phyloP scores from a whole-genome alignment of 1,284 basidiomycete species.

The Leccinum variabile region DNA sequence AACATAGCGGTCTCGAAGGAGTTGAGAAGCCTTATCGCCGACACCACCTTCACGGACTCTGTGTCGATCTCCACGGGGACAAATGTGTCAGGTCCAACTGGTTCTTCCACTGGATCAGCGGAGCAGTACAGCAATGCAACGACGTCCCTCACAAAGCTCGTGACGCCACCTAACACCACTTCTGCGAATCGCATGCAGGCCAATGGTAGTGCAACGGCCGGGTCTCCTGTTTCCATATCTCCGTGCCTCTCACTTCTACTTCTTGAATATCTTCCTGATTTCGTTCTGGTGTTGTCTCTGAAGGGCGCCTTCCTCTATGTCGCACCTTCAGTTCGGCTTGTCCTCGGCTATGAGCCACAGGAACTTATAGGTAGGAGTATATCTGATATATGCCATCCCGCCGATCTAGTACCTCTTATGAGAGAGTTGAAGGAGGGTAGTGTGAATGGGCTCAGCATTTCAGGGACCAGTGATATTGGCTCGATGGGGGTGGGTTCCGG shows the following conservation, averaged over 20 bases:
- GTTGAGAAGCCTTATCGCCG: constrained; percentile 41
- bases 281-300: constrained; percentile 87
- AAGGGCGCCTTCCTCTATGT: constrained; percentile 95
- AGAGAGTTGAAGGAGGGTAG: constrained; percentile 88
- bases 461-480: constrained; percentile 18
- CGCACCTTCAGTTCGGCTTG: constrained; percentile 73
- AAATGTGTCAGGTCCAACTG: constrained; percentile 30
- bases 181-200: constrained; percentile 16
- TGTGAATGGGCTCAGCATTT: constrained; percentile 31
- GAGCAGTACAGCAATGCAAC: constrained; percentile 18
- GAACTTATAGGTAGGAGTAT: constrained; percentile 82
- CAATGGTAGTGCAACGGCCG: constrained; percentile 17
- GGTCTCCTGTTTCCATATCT: constrained; percentile 31
- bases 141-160: constrained; percentile 24
- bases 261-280: constrained; percentile 72
- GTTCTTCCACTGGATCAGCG: constrained; percentile 11
- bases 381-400: constrained; percentile 81
- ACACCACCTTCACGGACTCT: constrained; percentile 40
- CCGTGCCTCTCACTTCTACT: constrained; percentile 59
- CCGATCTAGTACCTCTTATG: constrained; percentile 88
- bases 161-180: constrained; percentile 14
- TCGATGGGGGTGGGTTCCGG: constrained; percentile 8
- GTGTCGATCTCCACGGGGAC: constrained; percentile 37
- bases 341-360: constrained; percentile 79
- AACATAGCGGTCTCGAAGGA: constrained; percentile 42